Conservation (phyloP, 1,139 yeast genomes). For the Eremothecium sinecaudum region DNA sequence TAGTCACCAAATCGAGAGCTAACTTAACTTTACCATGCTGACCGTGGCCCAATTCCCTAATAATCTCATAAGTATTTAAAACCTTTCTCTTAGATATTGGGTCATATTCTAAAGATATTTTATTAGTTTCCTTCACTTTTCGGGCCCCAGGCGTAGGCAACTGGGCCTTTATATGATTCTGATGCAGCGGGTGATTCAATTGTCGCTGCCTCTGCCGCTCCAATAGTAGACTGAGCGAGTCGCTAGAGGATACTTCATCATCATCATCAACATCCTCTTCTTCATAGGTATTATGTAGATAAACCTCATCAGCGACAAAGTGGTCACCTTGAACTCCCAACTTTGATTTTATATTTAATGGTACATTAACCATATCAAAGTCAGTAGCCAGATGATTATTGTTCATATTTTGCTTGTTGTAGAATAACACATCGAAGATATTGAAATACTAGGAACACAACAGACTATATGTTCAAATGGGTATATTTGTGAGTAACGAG, state of each 20-base stretch:
- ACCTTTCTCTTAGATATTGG: slow-evolving; percentile 78
- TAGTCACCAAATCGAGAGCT: slow-evolving; percentile 63
- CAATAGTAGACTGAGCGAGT: slow-evolving; percentile 33
- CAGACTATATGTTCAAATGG: too few species aligned
- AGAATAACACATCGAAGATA: neutral
- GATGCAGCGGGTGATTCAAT: slow-evolving; percentile 35
- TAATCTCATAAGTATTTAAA: slow-evolving; percentile 82
- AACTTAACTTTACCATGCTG: slow-evolving; percentile 96
- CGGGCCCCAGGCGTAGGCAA: slow-evolving; percentile 5
- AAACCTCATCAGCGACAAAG: neutral
- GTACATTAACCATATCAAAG: neutral
- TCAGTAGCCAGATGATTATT: slow-evolving; percentile 1
- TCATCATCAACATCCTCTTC: slow-evolving; percentile 2
- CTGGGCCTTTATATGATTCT: slow-evolving; percentile 27
- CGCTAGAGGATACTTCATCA: slow-evolving; percentile 30
- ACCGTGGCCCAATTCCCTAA: slow-evolving; percentile 84
- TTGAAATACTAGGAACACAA: too few species aligned
- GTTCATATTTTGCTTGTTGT: neutral
- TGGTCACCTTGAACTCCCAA: neutral
- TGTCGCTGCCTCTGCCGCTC: slow-evolving; percentile 34
- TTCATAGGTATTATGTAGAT: neutral
- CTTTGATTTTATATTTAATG: neutral
- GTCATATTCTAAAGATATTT: slow-evolving; percentile 76
- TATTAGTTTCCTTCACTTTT: slow-evolving; percentile 76
- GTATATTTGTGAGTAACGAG: too few species aligned